These are phyloP conservation scores for Candida berthetii DNA, from an alignment of 805 yeast genomes.

Conservation along the genomic window DNA sequence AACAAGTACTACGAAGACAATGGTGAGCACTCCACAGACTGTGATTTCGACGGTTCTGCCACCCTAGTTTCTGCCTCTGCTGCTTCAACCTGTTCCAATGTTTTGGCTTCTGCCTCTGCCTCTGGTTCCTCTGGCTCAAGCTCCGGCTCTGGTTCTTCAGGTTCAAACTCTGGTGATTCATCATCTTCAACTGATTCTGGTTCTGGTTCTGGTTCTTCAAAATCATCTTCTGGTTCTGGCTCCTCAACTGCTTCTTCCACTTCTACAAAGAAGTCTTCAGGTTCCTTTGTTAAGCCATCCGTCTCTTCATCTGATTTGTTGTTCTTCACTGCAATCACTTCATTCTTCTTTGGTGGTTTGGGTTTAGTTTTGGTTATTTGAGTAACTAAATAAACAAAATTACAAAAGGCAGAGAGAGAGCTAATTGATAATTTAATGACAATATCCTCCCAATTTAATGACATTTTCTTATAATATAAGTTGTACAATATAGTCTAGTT, in stretches of 20 bases:
- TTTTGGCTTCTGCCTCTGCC: constrained; percentile 15
- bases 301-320: constrained; percentile 8
- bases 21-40: constrained; percentile 42
- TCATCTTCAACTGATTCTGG: constrained; percentile 13
- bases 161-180: constrained; percentile 15
- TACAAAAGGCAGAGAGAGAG: too few species aligned
- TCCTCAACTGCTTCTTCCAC: constrained; percentile 20
- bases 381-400: too few species aligned
- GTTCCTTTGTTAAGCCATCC: constrained; percentile 9
- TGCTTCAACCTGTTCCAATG: background rate
- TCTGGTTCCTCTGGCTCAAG: constrained; percentile 16
- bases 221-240: constrained; percentile 20
- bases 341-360: constrained; percentile 39
- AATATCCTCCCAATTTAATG: too few species aligned
- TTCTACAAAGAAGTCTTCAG: constrained; percentile 6
- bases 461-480: too few species aligned
- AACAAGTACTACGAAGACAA: constrained; percentile 58
- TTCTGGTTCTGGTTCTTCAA: constrained; percentile 18
- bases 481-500: too few species aligned
- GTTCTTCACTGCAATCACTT: constrained; percentile 18
- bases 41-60: constrained; percentile 59
- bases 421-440: too few species aligned
- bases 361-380: constrained; percentile 27
- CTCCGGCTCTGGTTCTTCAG: constrained; percentile 17
- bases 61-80: constrained; percentile 26